Percentiles rank a stretch among this genome's conserved stretches.
These are phyloP conservation scores for Sequoia sempervirens DNA, from an alignment of 75 land plant genomes.

Conservation along the genomic window DNA sequence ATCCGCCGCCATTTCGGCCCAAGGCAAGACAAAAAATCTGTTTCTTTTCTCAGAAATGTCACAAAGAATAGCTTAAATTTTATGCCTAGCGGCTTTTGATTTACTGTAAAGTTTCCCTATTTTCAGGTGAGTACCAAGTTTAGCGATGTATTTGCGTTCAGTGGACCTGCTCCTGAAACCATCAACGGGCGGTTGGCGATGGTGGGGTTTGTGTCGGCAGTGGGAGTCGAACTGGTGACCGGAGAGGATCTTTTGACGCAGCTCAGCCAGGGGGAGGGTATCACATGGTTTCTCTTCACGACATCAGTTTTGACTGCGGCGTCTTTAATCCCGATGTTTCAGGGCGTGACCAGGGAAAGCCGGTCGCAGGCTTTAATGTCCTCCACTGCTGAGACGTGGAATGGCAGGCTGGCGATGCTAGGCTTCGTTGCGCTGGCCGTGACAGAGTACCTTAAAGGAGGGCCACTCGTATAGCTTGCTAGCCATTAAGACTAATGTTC, in stretches of 20 bases:
- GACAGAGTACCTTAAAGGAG: conserved; percentile 73
- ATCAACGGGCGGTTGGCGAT: conserved; percentile 88
- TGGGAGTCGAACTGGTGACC: conserved; percentile 55
- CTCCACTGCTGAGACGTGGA: conserved; percentile 74
- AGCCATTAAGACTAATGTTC: neutral
- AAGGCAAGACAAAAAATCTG: neutral
- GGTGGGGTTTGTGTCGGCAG: conserved; percentile 69
- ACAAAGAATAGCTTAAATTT: neutral
- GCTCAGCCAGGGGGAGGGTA: conserved; percentile 51
- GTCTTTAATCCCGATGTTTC: conserved; percentile 63
- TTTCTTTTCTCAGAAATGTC: too few species aligned
- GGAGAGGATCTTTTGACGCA: conserved; percentile 53
- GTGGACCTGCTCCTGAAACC: conserved; percentile 82
- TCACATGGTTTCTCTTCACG: conserved; percentile 48
- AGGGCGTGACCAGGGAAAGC: conserved; percentile 52
- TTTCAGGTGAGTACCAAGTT: conserved; percentile 53
- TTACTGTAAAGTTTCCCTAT: neutral
- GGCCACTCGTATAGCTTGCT: conserved; percentile 39
- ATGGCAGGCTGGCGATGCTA: conserved; percentile 77
- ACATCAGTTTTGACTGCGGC: conserved; percentile 50
- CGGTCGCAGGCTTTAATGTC: conserved; percentile 57
- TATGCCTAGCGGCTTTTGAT: neutral
- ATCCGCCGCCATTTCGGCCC: neutral
- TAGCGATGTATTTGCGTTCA: conserved; percentile 62
- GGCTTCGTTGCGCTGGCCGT: conserved; percentile 70